These are phyloP conservation scores for Tausonia pullulans DNA, from an alignment of 1,284 basidiomycete species.

Conservation along the genomic window DNA sequence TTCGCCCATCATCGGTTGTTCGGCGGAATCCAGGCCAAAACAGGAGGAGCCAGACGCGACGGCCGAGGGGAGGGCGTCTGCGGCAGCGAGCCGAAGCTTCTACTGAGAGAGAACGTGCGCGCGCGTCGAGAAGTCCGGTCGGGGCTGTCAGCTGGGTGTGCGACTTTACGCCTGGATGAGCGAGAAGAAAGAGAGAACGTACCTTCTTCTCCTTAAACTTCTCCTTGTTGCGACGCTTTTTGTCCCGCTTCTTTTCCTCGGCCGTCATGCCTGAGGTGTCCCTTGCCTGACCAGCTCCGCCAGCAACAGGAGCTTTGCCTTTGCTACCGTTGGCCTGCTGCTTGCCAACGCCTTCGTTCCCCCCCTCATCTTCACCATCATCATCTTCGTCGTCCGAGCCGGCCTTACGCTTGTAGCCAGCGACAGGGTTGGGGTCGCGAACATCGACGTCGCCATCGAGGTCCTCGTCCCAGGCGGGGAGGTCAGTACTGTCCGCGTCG, in stretches of 20 bases:
- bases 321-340: not conserved
- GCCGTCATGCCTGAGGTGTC: constrained; percentile 6
- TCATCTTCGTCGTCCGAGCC: constrained; percentile 1
- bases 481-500: constrained; percentile 1
- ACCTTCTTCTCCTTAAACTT: constrained; percentile 19
- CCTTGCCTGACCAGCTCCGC: not conserved
- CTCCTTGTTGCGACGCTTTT: constrained; percentile 16
- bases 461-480: not conserved
- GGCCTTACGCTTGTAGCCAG: constrained; percentile 14
- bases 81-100: constrained; percentile 11
- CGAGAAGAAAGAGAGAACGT: not conserved
- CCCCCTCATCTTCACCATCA: constrained; percentile 4
- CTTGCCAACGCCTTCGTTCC: not conserved
- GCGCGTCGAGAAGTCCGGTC: not conserved
- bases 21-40: too few relatives aligned
- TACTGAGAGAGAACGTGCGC: not conserved
- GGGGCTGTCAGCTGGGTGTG: not conserved
- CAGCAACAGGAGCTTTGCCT: not conserved
- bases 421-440: constrained; percentile 1
- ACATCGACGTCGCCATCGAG: constrained; percentile 14
- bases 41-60: not conserved
- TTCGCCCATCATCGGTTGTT: too few relatives aligned
- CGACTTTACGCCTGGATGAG: not conserved
- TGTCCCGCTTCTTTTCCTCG: constrained; percentile 16
- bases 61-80: not conserved